Evolutionary conservation across 441 rosid species (phyloP), one percentile per base, ranked within the genome.

Genomic region (Erodium chrysanthum): DNA sequence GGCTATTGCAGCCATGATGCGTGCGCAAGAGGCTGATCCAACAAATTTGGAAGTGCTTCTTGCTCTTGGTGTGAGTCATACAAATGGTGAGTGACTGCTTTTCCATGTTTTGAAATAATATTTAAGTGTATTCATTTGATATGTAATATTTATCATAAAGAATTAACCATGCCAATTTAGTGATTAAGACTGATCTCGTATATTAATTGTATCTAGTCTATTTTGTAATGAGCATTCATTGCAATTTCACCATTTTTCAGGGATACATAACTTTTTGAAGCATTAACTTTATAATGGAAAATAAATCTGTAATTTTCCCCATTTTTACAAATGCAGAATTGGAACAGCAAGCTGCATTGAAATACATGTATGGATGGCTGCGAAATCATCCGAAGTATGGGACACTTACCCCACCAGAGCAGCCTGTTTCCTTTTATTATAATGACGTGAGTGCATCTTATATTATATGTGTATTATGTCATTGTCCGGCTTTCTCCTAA

Each of bases 1-100:
- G 98, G 96, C 98, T 48, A 93, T 90, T 77, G 98, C 97, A 68
- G 97, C 98, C 22, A 90, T 90, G 98, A 85, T 88, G 91, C 89
- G 91, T 56, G 98, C 98, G 35, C 96, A 90, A 64, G 95, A 86
- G 76, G 97, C 98, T 56, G 93, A 86, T 82, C 97, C 96, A 60
- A 70, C 88, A 68, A 93, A 93, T 81, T 84, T 93, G 10, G 97
- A 93, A 82, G 98, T 93, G 75, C 97, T 94, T 81, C 97, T 94
- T 80, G 89, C 99, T 8, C 96, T 94, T 80, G 99, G 99, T 63
- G 97, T 94, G 75, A 89, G 97, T 77, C 97, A 94, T 81, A 94
- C 99, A 71, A 94, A 94, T 73, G 99, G 99, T 91, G 54, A 80
- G 94, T 85, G 54, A 56, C 70, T 29, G 23, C 21, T 66, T 9